Conservation (phyloP, 2,329 filamentous ascomycete genomes). For the Aspergillus piperis region DNA sequence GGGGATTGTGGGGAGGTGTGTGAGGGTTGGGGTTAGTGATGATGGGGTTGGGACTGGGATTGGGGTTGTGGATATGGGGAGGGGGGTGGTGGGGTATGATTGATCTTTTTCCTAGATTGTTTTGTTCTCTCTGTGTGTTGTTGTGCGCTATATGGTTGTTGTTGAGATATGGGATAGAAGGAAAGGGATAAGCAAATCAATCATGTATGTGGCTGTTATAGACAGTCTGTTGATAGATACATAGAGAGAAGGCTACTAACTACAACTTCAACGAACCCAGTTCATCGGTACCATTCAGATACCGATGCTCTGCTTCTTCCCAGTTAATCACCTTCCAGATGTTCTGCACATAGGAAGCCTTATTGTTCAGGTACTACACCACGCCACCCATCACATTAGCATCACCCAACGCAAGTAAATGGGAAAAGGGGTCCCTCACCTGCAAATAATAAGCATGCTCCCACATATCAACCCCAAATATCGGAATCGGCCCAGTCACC, state of each 20-base stretch:
- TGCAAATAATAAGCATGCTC: slow-evolving; percentile 91
- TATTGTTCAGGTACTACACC: slow-evolving; percentile 81
- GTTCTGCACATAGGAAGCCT: slow-evolving; percentile 86
- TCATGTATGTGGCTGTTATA: background rate
- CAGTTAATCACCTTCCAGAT: slow-evolving; percentile 95
- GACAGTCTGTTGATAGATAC: background rate
- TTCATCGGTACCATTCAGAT: slow-evolving; percentile 30
- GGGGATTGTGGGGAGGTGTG: slow-evolving; percentile 37
- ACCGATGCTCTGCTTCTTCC: slow-evolving; percentile 78
- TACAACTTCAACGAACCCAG: slow-evolving; percentile 29
- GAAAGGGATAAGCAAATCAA: no score
- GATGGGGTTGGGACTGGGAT: slow-evolving; percentile 8
- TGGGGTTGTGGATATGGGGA: slow-evolving; percentile 26
- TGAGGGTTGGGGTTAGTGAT: slow-evolving; percentile 27
- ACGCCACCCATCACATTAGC: background rate
- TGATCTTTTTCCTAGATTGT: slow-evolving; percentile 13
- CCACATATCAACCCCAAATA: slow-evolving; percentile 89
- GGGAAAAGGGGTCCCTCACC: slow-evolving; percentile 43
- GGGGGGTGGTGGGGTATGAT: slow-evolving; percentile 39
- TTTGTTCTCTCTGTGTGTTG: no score
- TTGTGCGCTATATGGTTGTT: background rate
- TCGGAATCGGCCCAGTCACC: slow-evolving; percentile 72
- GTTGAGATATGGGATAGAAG: background rate
- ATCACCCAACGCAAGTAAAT: background rate
- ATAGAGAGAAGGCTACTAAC: background rate